These are phyloP conservation scores for Candida sakaeoensis DNA, from an alignment of 805 yeast species.

Conservation along the genomic window DNA sequence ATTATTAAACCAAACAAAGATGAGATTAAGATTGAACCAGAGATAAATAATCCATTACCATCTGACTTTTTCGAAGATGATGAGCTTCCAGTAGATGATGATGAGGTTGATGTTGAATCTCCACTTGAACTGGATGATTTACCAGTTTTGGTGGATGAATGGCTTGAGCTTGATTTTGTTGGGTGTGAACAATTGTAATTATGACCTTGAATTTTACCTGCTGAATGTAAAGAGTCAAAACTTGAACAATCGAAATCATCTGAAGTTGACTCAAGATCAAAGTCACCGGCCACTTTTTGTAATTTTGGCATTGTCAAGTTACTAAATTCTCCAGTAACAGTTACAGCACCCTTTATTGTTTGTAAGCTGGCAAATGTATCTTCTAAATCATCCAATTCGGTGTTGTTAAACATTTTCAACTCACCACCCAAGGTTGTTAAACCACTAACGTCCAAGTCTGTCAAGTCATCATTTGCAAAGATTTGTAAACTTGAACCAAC, in stretches of 20 bases:
- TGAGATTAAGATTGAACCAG: neutral
- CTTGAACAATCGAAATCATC: slow-evolving; percentile 35
- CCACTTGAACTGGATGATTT: slow-evolving; percentile 11
- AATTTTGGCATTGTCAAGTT: slow-evolving; percentile 38
- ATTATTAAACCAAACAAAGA: slow-evolving; percentile 1
- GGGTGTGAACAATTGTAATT: slow-evolving; percentile 35
- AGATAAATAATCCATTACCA: slow-evolving; percentile 10
- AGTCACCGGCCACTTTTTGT: slow-evolving; percentile 40
- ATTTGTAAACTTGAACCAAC: slow-evolving; percentile 40
- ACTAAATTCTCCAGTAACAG: slow-evolving; percentile 32
- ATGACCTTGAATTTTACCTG: slow-evolving; percentile 39
- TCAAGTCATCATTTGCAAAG: slow-evolving; percentile 41
- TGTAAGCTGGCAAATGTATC: slow-evolving; percentile 24
- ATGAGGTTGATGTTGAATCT: slow-evolving; percentile 10
- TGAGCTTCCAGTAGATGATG: slow-evolving; percentile 17
- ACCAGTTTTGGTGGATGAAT: slow-evolving; percentile 14
- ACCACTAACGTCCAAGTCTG: slow-evolving; percentile 23
- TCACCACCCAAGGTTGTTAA: slow-evolving; percentile 39
- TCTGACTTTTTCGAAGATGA: slow-evolving; percentile 19
- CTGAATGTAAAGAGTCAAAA: slow-evolving; percentile 30
- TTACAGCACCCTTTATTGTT: slow-evolving; percentile 39
- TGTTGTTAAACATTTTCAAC: slow-evolving; percentile 38
- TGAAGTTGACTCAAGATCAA: slow-evolving; percentile 29
- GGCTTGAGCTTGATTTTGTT: slow-evolving; percentile 12
- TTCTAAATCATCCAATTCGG: slow-evolving; percentile 31